A percentile compares a stretch with the other conserved stretches of the same genome.
Evolutionary conservation across 192 early-diverging fungal species (phyloP).

Genomic region (Coemansia sp.): DNA sequence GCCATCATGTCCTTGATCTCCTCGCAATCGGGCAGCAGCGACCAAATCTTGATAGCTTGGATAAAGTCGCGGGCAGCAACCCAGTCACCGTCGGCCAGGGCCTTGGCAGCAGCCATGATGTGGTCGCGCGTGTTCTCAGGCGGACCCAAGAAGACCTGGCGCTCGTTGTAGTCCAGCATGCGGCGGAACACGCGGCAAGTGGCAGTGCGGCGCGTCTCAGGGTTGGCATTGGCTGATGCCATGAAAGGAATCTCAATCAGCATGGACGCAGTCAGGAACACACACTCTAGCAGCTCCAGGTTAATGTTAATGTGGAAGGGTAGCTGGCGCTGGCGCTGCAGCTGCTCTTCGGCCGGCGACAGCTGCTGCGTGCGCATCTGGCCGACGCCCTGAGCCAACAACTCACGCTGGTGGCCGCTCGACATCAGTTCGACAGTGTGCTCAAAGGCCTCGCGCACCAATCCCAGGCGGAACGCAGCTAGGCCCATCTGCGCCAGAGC

Average conservation of each 20-base stretch:
- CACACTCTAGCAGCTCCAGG: conserved; percentile 95
- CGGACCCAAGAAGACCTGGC: conserved; percentile 94
- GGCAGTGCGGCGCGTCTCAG: conserved; percentile 64
- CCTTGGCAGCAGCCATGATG: conserved; percentile 95
- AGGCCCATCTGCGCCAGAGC: conserved; percentile 94
- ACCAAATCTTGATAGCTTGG: conserved; percentile 93
- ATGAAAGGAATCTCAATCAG: conserved; percentile 96
- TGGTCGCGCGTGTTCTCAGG: conserved; percentile 99
- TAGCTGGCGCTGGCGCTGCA: conserved; percentile 92
- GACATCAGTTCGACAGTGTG: conserved; percentile 87
- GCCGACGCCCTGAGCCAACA: conserved; percentile 85
- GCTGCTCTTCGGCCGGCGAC: conserved; percentile 86
- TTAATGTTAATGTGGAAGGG: conserved; percentile 99
- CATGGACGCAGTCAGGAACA: conserved; percentile 94
- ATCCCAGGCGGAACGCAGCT: conserved; percentile 91
- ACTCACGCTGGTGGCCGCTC: conserved; percentile 83
- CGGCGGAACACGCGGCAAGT: conserved; percentile 91
- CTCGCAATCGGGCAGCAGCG: conserved; percentile 72
- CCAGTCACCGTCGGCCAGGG: conserved; percentile 92
- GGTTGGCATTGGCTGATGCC: conserved; percentile 67
- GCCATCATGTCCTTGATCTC: conserved; percentile 89
- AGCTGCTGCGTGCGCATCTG: conserved; percentile 75
- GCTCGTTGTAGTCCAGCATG: conserved; percentile 91
- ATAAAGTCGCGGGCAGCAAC: conserved; percentile 80
- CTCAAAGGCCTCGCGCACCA: conserved; percentile 84